Evolutionary conservation across 2,329 filamentous ascomycete genomes (phyloP).

Genomic region (Penicillium sp.): DNA sequence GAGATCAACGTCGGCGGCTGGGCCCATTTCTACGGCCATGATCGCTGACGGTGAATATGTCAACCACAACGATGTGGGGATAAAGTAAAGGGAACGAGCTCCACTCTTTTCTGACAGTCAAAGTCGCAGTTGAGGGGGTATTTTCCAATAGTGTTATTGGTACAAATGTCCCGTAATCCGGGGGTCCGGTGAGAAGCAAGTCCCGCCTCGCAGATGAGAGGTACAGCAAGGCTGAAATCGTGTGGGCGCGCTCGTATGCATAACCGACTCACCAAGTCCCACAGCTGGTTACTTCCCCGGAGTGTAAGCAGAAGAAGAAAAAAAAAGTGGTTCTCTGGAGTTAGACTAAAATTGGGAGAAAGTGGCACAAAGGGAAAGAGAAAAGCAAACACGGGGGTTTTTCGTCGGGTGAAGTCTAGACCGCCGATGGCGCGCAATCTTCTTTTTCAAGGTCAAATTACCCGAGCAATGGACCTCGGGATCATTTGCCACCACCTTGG

Average conservation of each 20-base stretch:
- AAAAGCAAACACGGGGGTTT: slow-evolving; percentile 4
- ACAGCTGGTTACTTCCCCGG: neutral
- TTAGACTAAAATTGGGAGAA: neutral
- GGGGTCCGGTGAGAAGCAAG: neutral
- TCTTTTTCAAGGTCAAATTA: neutral
- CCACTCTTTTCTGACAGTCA: neutral
- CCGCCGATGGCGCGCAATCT: neutral
- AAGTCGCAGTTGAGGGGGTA: neutral
- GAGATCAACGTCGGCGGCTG: slow-evolving; percentile 21
- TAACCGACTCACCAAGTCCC: neutral
- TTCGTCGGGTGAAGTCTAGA: slow-evolving; percentile 2
- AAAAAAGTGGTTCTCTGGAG: neutral
- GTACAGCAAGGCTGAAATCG: neutral
- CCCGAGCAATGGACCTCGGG: neutral
- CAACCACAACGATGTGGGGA: neutral
- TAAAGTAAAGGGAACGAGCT: neutral
- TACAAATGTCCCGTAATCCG: neutral
- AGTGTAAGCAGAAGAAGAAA: neutral
- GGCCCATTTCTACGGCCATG: slow-evolving; percentile 22
- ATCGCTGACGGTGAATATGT: neutral
- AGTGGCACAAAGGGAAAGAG: neutral
- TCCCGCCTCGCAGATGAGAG: neutral
- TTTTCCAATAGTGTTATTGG: neutral
- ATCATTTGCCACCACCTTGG: neutral
- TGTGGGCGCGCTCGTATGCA: neutral